Base-by-base conservation (phyloP, 352 stramenopile genomes). In the Globisporangium middletonii region DNA sequence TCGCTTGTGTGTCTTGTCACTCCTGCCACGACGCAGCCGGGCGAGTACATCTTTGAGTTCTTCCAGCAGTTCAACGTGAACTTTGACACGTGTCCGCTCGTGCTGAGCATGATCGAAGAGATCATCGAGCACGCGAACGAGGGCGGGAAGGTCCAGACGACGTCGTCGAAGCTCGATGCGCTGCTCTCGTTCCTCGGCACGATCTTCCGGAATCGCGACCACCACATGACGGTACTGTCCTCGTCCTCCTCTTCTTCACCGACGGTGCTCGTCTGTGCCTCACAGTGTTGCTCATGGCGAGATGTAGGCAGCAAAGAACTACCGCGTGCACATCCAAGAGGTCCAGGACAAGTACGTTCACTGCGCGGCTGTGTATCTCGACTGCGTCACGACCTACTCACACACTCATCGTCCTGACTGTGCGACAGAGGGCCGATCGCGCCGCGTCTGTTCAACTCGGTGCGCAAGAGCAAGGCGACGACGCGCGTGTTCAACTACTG, bases 401-500 rank as follows among this genome's bases (percentile, higher is more conserved):
- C 3, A 28, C 2, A 27, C 33, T 86, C 3, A 78, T 84, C n/a
- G 55, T 75, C 0, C 27, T 74, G 41, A 18, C 63, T 28, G 12
- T 50, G 53, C 18, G 9, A 33, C 15, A 82, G 77, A 47, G 35
- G 62, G 38, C 57, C 65, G 33, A 83, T 80, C 55, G 23, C 64
- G 28, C 69, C 71, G 35, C 72, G 75, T 5, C 51, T 75, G 2
- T 88, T 89, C 48, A 84, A 84, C 47, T 59, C 63, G 33, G 59
- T 61, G 42, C 68, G 77, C 41, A 83, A 74, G 50, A 79, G 72
- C 53, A 83, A 87, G n/a, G 50, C 59, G 2, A 84, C 68, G 26
- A 86, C 76, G 8, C 71, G 93, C 42, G 95, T 97, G 18, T 90
- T 99, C 52, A 97, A 96, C 63, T 99, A 98, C 72, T 99, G 97